Conservation (phyloP, 345 rosid genomes). For the Eucalyptus tenuipes region DNA sequence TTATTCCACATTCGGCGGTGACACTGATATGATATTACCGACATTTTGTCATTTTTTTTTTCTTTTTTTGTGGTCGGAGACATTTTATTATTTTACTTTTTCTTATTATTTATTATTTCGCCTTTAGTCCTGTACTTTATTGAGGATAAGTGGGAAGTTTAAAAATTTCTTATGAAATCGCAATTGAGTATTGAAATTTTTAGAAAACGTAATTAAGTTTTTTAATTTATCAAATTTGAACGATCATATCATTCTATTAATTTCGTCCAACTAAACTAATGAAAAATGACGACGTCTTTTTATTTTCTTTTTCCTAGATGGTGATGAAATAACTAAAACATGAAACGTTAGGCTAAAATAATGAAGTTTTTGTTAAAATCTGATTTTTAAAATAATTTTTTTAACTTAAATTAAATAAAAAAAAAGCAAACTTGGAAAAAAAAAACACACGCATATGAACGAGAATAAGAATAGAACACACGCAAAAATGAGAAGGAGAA, state of each 20-base stretch:
- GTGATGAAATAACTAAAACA: fast-evolving
- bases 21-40: background rate
- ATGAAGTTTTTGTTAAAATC: fast-evolving
- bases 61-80: no score
- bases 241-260: fast-evolving
- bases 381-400: fast-evolving
- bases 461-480: no score
- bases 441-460: no score
- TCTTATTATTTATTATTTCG: background rate
- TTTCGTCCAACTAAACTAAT: fast-evolving
- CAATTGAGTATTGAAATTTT: fast-evolving
- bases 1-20: background rate
- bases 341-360: fast-evolving
- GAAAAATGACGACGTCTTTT: fast-evolving
- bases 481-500: fast-evolving
- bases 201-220: no score
- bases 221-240: fast-evolving
- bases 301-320: fast-evolving
- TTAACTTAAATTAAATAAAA: no score
- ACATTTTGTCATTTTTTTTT: background rate
- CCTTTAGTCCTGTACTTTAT: background rate
- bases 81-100: background rate
- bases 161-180: background rate
- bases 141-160: background rate
- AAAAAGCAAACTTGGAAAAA: fast-evolving